Base-by-base conservation (phyloP, 441 rosid species). In the Corymbia calophylla region DNA sequence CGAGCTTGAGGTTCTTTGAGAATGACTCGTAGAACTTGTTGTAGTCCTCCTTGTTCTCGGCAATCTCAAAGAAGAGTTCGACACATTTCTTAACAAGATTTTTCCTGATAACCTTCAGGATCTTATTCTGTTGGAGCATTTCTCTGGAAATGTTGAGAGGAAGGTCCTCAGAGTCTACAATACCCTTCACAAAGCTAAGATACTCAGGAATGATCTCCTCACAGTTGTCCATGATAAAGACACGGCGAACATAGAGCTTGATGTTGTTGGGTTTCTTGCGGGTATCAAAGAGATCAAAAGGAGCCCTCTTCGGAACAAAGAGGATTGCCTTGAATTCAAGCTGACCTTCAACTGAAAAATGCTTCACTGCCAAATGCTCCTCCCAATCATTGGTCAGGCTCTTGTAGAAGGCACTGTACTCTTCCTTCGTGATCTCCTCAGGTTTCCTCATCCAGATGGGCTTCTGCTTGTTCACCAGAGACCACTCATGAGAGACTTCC, bases 401-500 rank as follows among this genome's bases (percentile, higher is more conserved):
- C 85, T 88, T 88, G 89, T 88, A 88, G 89, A 88, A 88, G 35
- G 89, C 89, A 49, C 56, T 53, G 2, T 88, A 88, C 85, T 88
- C 89, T 53, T 88, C 89, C 86, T 88, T 88, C 0, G 89, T 68
- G 58, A 88, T 88, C 62, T 88, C 89, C 51, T 88, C 89, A 44
- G 89, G 89, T 62, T 88, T 88, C 84, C 89, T 88, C 89, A 88
- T 88, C 89, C 89, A 88, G 85, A 88, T 88, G 39, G 89, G 89
- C 89, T 88, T 88, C 89, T 88, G 90, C 87, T 88, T 88, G 87
- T 81, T 84, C 53, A 80, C 87, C 47, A 60, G 77, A 48, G 77
- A 81, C 87, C 80, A 81, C 48, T 88, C 89, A 70, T 88, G 48
- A 53, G 89, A 88, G 21, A 88, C 89, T 54, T 88, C 89, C 89